A percentile compares a stretch with the other conserved stretches of the same genome.
Evolutionary conservation across 2,329 filamentous ascomycete genomes (phyloP).

Genomic region (Seiridium cupressi): DNA sequence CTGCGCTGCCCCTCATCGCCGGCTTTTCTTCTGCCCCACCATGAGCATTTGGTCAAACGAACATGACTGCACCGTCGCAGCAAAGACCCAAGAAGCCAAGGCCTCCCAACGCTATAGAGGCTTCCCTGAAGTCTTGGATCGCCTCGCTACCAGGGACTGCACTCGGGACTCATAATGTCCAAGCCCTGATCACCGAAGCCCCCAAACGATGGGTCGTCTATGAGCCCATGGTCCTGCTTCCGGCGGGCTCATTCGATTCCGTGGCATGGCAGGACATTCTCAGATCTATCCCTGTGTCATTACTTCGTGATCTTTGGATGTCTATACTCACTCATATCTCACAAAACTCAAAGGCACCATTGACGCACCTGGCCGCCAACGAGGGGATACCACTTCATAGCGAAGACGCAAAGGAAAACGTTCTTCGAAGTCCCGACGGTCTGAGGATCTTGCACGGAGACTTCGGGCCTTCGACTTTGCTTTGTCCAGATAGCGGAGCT

Average conservation of each 20-base stretch:
- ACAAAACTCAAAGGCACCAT: constrained; percentile 26
- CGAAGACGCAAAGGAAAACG: constrained; percentile 51
- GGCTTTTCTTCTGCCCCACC: not conserved
- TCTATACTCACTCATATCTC: constrained; percentile 47
- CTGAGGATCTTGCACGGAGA: constrained; percentile 70
- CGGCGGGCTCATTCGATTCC: constrained; percentile 54
- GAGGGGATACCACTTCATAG: constrained; percentile 55
- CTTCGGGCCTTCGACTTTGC: constrained; percentile 58
- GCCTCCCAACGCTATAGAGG: constrained; percentile 16
- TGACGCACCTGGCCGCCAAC: constrained; percentile 61
- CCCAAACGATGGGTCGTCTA: constrained; percentile 62
- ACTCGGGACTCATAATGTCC: constrained; percentile 7
- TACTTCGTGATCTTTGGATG: constrained; percentile 40
- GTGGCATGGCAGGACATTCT: constrained; percentile 39
- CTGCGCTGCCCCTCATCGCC: not conserved
- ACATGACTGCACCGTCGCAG: not conserved
- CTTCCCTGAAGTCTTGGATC: constrained; percentile 15
- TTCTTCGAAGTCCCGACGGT: constrained; percentile 70
- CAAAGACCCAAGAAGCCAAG: constrained; percentile 5
- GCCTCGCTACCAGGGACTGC: not conserved
- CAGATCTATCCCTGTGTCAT: not conserved
- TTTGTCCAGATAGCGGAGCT: constrained; percentile 14
- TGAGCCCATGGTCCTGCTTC: constrained; percentile 59
- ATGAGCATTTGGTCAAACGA: not conserved
- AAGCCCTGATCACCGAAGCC: constrained; percentile 35